Base-by-base conservation (phyloP, 202 grass and related monocot species). In the Cymbopogon flexuosus region DNA sequence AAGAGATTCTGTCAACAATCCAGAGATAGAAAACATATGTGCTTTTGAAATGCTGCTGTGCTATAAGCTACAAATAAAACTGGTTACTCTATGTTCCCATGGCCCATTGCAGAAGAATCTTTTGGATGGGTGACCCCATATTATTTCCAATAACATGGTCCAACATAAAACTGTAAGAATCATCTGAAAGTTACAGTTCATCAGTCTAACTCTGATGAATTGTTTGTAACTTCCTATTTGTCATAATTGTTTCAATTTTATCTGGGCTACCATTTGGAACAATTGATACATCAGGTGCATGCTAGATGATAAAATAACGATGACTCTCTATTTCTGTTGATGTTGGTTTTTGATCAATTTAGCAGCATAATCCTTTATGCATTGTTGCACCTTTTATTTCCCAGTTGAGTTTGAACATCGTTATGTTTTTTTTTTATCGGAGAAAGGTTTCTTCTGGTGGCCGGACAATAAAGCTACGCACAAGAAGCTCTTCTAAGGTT, bases 381-480 rank as follows among this genome's bases (percentile, higher is more conserved):
- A 40, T 42, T 7, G 16, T 86, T 76, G n/a, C 19, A 35, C 35
- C 1, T 73, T 77, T 78, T n/a, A 46, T 47, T 72, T 42, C 62
- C 22, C 49, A 73, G 47, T 61, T 12, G 61, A 84, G 22, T 72
- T 72, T 85, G 49, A 88, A 89, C 42, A 45, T 65, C 21, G 35
- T 47, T 60, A 30, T 81, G 70, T 15, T 84, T 36, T 87, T 15
- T 84, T 36, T 87, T 84, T 23, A 81, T 67, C 73, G 70, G 85
- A 64, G 35, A 70, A 87, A 94, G 91, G 85, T 97, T 69, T 94
- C 94, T 80, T 97, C 89, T 85, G 88, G 94, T 79, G 93, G 81
- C 33, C 91, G 85, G 35, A 94, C 85, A 8, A 82, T 97, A 84
- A 92, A 87, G 46, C 82, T 97, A 72, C 85, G 94, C 29, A 75